Base-by-base conservation (phyloP, 257 asterid genomes). In the Leonotis leonurus region DNA sequence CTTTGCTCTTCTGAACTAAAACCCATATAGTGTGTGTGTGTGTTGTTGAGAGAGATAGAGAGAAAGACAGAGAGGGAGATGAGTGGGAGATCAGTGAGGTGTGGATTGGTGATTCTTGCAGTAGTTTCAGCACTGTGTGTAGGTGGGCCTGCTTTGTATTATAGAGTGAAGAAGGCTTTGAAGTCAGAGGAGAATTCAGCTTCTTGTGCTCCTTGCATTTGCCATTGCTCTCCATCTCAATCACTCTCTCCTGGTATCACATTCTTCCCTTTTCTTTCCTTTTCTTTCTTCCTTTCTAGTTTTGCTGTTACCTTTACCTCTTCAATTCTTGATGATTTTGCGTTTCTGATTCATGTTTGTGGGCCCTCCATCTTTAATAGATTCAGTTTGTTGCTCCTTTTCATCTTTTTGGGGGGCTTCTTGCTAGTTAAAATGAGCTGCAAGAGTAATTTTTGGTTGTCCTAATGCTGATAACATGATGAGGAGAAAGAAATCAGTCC, bases 41-140 rank as follows among this genome's bases (percentile, higher is more conserved):
- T 33, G 39, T 6, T 10, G 39, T 33, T 33, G 7, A 37, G 18
- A 41, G 21, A 41, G 21, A 40, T 17, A 41, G 30, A 27, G 59
- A 32, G 36, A 9, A 56, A 48, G 56, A 14, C 53, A 30, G 60
- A 0, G 40, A 21, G 35, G 60, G 78, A 75, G 51, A 86, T 83
- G 95, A 73, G 81, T 33, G 75, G 87, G 70, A 79, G 89, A 81
- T 73, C 87, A 26, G 83, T 82, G 59, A 75, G 65, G 63, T 80
- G 91, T 52, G 80, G 86, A 61, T 80, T 86, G 78, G 94, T 88
- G 50, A 68, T 80, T 2, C 84, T 90, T 56, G 98, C 94, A 8
- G 89, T 83, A 55, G 62, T 88, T 57, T 88, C 96, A 41, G 94
- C 96, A 16, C 83, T 91, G 1, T 91, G 95, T 67, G 95, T 88